A percentile compares a stretch with the other conserved stretches of the same genome.
phyloP scores from a whole-genome alignment of 192 early-diverging fungal species.

The Gryganskiella cystojenkinii region DNA sequence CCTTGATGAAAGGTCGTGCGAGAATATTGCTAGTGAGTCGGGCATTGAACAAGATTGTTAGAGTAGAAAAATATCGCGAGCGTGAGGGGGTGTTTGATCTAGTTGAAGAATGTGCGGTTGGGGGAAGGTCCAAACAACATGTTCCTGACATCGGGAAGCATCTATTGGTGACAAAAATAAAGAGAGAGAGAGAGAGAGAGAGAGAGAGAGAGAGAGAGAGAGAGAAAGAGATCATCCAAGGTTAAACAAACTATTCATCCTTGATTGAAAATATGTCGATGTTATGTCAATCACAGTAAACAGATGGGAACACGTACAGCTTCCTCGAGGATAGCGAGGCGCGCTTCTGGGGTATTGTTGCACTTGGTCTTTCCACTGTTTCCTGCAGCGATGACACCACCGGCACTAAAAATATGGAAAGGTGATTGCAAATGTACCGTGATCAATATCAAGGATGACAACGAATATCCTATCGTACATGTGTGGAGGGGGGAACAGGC shows the following conservation, averaged over 20 bases:
- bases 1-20: too few species aligned
- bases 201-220: too few species aligned
- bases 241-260: too few species aligned
- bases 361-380: conserved; percentile 83
- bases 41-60: not conserved
- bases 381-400: conserved; percentile 87
- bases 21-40: too few species aligned
- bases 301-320: conserved; percentile 54
- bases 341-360: conserved; percentile 92
- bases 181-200: conserved; percentile 11
- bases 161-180: conserved; percentile 58
- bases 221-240: too few species aligned
- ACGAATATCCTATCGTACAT: too few species aligned
- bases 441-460: not conserved
- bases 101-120: conserved; percentile 94
- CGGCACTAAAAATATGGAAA: conserved; percentile 64
- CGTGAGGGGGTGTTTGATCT: conserved; percentile 13
- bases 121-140: conserved; percentile 92
- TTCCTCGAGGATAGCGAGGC: conserved; percentile 86
- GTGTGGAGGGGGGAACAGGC: not conserved
- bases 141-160: conserved; percentile 94
- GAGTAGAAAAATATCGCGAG: not conserved
- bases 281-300: too few species aligned
- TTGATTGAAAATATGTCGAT: too few species aligned
- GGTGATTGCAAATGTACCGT: not conserved